These are phyloP conservation scores for Zizania latifolia DNA, from an alignment of 176 grass and related monocot genomes.

Conservation along the genomic window DNA sequence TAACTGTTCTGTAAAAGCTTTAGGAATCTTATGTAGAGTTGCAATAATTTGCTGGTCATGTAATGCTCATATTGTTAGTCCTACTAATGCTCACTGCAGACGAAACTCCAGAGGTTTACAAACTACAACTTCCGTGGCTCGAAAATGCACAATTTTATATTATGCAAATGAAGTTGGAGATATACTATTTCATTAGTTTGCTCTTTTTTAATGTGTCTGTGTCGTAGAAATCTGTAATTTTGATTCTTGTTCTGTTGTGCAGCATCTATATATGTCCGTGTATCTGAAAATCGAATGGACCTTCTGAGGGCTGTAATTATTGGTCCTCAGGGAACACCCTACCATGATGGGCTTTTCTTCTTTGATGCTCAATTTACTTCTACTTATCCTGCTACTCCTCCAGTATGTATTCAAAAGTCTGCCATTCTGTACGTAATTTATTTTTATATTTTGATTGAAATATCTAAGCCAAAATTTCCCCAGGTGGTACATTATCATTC, in stretches of 20 bases:
- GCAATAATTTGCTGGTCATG: neutral
- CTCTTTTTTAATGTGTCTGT: neutral
- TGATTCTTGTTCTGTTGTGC: conserved; percentile 10
- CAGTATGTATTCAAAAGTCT: conserved; percentile 40
- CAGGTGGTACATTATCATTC: conserved; percentile 74
- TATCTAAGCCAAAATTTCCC: conserved; percentile 14
- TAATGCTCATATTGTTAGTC: neutral
- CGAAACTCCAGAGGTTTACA: neutral
- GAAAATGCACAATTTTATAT: neutral
- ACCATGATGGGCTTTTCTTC: conserved; percentile 96
- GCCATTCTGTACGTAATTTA: neutral
- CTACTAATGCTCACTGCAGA: neutral
- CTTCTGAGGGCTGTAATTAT: conserved; percentile 85
- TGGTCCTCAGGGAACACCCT: conserved; percentile 81
- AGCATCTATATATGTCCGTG: conserved; percentile 78
- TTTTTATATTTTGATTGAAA: conserved; percentile 21
- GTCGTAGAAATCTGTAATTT: neutral
- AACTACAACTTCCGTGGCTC: neutral
- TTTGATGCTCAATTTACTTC: conserved; percentile 74
- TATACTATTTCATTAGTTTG: neutral
- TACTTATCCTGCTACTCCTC: conserved; percentile 63
- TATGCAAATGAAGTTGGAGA: neutral
- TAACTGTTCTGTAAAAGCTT: neutral
- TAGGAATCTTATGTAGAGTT: neutral
- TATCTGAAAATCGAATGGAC: conserved; percentile 76